Evolutionary conservation across 2,329 filamentous ascomycete species (phyloP), one percentile per base, ranked within the genome.

Genomic region (Ophiostoma sp.): DNA sequence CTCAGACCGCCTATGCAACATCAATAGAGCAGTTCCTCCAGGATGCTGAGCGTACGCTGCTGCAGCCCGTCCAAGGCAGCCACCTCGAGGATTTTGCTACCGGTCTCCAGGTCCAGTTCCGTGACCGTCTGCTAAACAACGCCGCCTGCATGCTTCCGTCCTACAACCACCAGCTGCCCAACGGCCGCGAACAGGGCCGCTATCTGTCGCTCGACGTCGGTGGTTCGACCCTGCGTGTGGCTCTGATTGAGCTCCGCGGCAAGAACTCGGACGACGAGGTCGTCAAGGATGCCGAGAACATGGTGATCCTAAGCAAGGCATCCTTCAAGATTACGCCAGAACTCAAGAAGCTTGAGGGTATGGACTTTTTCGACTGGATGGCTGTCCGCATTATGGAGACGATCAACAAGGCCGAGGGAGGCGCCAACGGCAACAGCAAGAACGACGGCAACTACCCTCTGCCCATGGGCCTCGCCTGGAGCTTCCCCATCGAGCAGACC

Each of bases 401-500:
- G 1, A 81, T 92, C 12, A 80, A 82, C 7, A 82, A 82, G 59
- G 85, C 83, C 28, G 81, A 82, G 61, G 79, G 81, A 2, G 80
- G 79, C 5, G n/a, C n/a, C n/a, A 57, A 4, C 3, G 19, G 79
- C 28, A 79, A 7, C 7, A 33, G 12, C 12, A 31, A 82, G 73
- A 79, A 77, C 59, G 78, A 80, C 5, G 82, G 83, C 31, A 59
- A 36, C 68, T 25, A 80, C 82, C 84, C 86, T 36, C 81, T 92
- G 70, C 86, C 86, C 9, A 84, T 91, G 82, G 89, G 89, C 0
- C 80, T 92, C 75, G 88, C 90, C 6, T 92, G 90, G 89, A 92
- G 90, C 74, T 92, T 92, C 77, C 90, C 90, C 33, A 89, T 92
- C 61, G 88, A 92, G 89, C 90, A 92, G 87, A 90, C 88, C 15